Evolutionary conservation across 139 green algal genomes (phyloP).

Genomic region (Chlorella sp.): DNA sequence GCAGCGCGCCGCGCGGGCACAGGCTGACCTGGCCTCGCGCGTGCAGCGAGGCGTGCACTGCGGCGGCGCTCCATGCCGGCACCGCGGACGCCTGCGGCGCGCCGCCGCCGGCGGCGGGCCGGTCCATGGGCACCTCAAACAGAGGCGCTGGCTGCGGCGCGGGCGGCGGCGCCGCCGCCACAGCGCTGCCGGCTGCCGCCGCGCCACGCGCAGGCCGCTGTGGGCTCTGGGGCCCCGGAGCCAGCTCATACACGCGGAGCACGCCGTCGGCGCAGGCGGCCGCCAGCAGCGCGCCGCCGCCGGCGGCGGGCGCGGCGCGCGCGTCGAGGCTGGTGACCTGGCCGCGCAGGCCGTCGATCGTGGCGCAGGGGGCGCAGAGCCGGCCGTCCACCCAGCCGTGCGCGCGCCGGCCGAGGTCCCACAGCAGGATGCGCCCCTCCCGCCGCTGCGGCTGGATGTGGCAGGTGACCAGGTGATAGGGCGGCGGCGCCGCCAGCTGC

Average conservation of each 20-base stretch:
- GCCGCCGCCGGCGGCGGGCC: no score
- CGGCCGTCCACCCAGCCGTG: constrained; percentile 25
- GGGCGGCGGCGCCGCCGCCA: no score
- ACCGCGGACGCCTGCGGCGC: no score
- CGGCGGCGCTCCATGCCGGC: no score
- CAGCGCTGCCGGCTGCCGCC: no score
- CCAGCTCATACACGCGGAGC: constrained; percentile 70
- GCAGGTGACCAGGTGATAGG: constrained; percentile 2
- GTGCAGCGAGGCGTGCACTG: no score
- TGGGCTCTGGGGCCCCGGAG: no score
- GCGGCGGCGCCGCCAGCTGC: background rate
- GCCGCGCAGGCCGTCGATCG: constrained; percentile 23
- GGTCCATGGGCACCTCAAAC: no score
- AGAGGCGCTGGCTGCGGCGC: no score
- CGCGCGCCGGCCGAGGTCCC: constrained; percentile 7
- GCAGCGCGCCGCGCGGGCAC: no score
- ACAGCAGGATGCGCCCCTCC: constrained; percentile 28
- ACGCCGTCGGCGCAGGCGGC: constrained; percentile 82
- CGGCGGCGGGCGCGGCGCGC: background rate
- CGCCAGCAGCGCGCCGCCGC: constrained; percentile 43
- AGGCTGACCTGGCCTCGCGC: no score
- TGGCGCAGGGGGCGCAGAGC: background rate
- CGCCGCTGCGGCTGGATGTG: constrained; percentile 21
- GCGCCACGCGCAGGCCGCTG: no score
- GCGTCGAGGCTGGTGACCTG: background rate